phyloP scores from a whole-genome alignment of 2,329 filamentous ascomycete genomes.

The Phialophora chinensis region DNA sequence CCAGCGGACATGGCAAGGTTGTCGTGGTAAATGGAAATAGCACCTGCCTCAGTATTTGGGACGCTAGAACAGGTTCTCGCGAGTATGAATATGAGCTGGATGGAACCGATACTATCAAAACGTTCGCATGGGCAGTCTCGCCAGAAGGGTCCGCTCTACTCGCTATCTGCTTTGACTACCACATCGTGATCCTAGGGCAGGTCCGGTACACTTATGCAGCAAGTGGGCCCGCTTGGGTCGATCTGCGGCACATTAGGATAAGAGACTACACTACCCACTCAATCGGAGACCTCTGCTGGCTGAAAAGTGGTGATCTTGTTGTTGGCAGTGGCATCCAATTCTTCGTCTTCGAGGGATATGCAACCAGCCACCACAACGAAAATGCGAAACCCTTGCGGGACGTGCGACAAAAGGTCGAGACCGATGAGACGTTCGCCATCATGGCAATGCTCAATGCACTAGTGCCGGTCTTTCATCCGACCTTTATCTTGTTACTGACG shows the following conservation, averaged over 20 bases:
- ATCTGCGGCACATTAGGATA: conserved; percentile 81
- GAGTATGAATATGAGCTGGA: conserved; percentile 81
- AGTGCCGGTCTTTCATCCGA: conserved; percentile 88
- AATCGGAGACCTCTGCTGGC: conserved; percentile 92
- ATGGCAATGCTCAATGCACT: conserved; percentile 75
- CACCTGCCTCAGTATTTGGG: conserved; percentile 87
- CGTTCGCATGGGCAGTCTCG: conserved; percentile 93
- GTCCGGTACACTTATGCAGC: conserved; percentile 92
- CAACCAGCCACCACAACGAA: conserved; percentile 32
- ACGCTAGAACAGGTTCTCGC: conserved; percentile 77
- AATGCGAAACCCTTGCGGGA: conserved; percentile 23
- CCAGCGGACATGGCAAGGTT: conserved; percentile 67
- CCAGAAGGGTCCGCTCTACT: conserved; percentile 87
- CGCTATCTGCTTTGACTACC: conserved; percentile 89
- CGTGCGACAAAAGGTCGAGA: conserved; percentile 16
- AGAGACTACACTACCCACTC: conserved; percentile 83
- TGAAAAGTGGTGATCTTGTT: conserved; percentile 81
- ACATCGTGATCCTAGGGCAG: conserved; percentile 80
- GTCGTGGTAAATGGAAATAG: conserved; percentile 77
- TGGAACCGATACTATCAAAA: conserved; percentile 74
- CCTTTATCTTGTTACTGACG: conserved; percentile 82
- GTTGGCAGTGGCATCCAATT: conserved; percentile 91
- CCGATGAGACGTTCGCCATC: conserved; percentile 28
- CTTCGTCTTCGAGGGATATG: conserved; percentile 70
- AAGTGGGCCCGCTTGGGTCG: conserved; percentile 85